A percentile compares a stretch with the other conserved stretches of the same genome.
phyloP scores from a whole-genome alignment of 495 filamentous ascomycete genomes.

The Patellaria atrata region DNA sequence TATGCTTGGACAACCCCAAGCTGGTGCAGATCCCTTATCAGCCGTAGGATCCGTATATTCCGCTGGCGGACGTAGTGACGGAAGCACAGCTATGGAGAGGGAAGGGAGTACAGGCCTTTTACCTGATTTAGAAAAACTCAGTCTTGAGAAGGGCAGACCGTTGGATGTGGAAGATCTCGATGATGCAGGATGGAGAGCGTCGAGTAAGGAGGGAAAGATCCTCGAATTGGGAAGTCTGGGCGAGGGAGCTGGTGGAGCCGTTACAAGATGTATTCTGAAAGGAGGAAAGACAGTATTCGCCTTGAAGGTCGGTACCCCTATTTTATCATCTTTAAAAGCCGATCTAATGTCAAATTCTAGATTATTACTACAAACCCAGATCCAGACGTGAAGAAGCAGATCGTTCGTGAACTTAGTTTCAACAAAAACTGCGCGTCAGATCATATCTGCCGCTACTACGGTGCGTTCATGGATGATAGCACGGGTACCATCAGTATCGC shows the following conservation, averaged over 20 bases:
- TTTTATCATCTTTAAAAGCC: slow-evolving; percentile 2
- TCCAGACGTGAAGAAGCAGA: slow-evolving; percentile 94
- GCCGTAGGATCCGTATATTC: slow-evolving; percentile 77
- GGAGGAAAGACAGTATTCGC: slow-evolving; percentile 91
- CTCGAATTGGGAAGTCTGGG: slow-evolving; percentile 79
- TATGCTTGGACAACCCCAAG: slow-evolving; percentile 37
- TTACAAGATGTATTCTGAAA: slow-evolving; percentile 77
- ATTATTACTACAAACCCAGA: slow-evolving; percentile 97
- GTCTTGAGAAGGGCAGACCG: slow-evolving; percentile 61
- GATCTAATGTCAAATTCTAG: slow-evolving; percentile 31
- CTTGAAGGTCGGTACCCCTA: slow-evolving; percentile 55
- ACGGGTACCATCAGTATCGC: slow-evolving; percentile 93
- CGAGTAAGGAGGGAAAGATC: slow-evolving; percentile 75
- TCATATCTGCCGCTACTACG: slow-evolving; percentile 94
- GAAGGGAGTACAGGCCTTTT: slow-evolving; percentile 53
- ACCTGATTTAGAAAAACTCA: slow-evolving; percentile 59
- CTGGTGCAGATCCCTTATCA: slow-evolving; percentile 73
- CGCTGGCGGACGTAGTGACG: slow-evolving; percentile 37
- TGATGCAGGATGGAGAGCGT: slow-evolving; percentile 87
- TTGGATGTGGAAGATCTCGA: slow-evolving; percentile 88
- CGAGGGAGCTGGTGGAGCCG: slow-evolving; percentile 90
- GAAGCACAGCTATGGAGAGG: slow-evolving; percentile 54
- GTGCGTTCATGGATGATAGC: slow-evolving; percentile 84
- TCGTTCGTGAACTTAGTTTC: slow-evolving; percentile 85
- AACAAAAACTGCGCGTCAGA: slow-evolving; percentile 92